phyloP scores from a whole-genome alignment of 2,329 filamentous ascomycete genomes.

The Calonectria leucothoes region DNA sequence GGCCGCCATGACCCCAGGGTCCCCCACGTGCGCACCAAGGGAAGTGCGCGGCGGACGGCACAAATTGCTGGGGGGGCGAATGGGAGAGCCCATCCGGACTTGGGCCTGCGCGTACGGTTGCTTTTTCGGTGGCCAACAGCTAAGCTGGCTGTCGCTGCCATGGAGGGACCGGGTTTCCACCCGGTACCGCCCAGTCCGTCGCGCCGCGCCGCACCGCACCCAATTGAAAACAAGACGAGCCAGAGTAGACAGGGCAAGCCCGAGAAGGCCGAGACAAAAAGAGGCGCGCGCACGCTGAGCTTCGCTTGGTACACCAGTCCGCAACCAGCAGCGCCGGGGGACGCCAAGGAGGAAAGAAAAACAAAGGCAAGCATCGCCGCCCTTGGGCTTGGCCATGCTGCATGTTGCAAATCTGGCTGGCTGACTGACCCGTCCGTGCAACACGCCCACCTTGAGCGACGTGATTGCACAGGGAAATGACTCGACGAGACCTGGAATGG shows the following conservation, averaged over 20 bases:
- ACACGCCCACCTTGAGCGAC: neutral
- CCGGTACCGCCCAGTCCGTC: constrained; percentile 34
- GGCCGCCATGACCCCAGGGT: constrained; percentile 6
- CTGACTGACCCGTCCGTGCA: neutral
- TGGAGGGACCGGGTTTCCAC: constrained; percentile 29
- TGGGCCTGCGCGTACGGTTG: constrained; percentile 25
- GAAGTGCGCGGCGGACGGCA: neutral
- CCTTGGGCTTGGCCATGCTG: neutral
- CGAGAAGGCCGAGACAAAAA: constrained; percentile 23
- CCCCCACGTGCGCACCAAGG: constrained; percentile 14
- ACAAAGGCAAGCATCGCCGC: neutral
- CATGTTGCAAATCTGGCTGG: neutral
- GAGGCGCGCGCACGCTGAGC: neutral
- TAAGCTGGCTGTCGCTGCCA: constrained; percentile 21
- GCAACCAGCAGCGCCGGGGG: neutral
- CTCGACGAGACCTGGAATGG: constrained; percentile 1
- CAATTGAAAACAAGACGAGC: neutral
- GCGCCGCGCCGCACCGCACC: neutral
- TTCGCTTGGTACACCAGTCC: neutral
- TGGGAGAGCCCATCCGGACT: neutral
- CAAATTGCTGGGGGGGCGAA: constrained; percentile 16
- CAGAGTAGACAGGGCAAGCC: neutral
- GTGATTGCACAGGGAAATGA: neutral
- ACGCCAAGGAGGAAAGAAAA: neutral
- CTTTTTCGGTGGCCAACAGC: constrained; percentile 9